phyloP scores from a whole-genome alignment of 306 rosid genomes.

The Fagus sylvatica region DNA sequence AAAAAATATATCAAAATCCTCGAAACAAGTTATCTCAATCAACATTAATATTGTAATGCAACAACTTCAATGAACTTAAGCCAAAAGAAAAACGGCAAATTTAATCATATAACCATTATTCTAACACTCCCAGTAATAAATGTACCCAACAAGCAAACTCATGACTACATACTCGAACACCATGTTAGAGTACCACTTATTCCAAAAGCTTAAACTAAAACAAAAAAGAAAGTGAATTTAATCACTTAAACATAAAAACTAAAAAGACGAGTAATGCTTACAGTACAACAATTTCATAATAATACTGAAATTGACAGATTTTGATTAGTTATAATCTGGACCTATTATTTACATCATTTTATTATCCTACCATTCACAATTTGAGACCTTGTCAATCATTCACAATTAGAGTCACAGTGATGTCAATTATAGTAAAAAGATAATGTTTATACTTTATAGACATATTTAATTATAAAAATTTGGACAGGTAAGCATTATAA shows the following conservation, averaged over 20 bases:
- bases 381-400: no score
- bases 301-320: no score
- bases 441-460: background rate
- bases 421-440: no score
- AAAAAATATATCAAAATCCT: slow-evolving; percentile 14
- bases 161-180: background rate
- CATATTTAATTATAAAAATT: background rate
- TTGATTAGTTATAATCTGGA: no score
- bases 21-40: background rate
- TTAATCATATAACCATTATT: slow-evolving; percentile 6
- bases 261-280: no score
- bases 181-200: no score
- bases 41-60: slow-evolving; percentile 2
- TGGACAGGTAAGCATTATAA: background rate
- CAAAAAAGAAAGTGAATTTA: no score
- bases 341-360: no score
- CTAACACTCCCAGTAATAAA: background rate
- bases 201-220: no score
- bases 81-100: slow-evolving; percentile 14
- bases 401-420: background rate
- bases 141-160: background rate
- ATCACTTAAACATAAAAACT: no score
- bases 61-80: background rate
- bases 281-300: no score
- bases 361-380: no score